These are phyloP conservation scores for Fraxinus latifolia DNA, from an alignment of 305 asterid genomes.

Conservation along the genomic window DNA sequence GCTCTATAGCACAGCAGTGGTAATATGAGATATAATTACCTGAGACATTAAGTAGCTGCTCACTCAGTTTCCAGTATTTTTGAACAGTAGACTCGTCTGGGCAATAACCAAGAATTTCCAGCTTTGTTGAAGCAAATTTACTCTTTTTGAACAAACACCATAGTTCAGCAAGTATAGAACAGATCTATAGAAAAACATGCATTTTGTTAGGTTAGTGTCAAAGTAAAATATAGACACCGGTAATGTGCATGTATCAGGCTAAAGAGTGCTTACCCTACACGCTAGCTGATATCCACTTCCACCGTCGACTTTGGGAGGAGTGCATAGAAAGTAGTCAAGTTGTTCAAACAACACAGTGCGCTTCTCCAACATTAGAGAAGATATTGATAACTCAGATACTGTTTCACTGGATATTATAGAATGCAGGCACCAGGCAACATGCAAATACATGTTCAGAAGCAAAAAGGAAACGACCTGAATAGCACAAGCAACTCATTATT, in stretches of 20 bases:
- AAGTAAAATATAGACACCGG: slow-evolving; percentile 9
- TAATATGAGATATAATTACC: slow-evolving; percentile 44
- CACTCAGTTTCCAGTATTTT: slow-evolving; percentile 81
- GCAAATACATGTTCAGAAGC: slow-evolving; percentile 90
- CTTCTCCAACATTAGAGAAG: slow-evolving; percentile 52
- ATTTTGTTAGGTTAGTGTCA: slow-evolving; percentile 24
- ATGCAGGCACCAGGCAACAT: slow-evolving; percentile 85
- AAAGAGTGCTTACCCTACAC: slow-evolving; percentile 57
- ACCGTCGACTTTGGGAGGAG: slow-evolving; percentile 41
- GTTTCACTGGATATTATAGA: slow-evolving; percentile 57
- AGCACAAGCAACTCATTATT: slow-evolving; percentile 24
- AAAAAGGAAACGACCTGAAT: slow-evolving; percentile 74
- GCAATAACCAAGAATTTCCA: slow-evolving; percentile 64
- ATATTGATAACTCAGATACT: slow-evolving; percentile 58
- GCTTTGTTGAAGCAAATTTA: slow-evolving; percentile 57
- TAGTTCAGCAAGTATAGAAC: slow-evolving; percentile 67
- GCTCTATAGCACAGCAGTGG: not conserved
- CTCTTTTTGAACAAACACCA: slow-evolving; percentile 80
- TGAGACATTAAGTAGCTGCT: slow-evolving; percentile 63
- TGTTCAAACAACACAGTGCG: slow-evolving; percentile 71
- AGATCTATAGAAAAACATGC: slow-evolving; percentile 50
- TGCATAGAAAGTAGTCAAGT: slow-evolving; percentile 60
- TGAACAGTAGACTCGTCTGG: slow-evolving; percentile 57
- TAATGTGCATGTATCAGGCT: slow-evolving; percentile 1
- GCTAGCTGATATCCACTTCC: slow-evolving; percentile 59